Evolutionary conservation across 2,329 filamentous ascomycete genomes (phyloP), one percentile per base, ranked within the genome.

Genomic region (Rhinocladiella similis): DNA sequence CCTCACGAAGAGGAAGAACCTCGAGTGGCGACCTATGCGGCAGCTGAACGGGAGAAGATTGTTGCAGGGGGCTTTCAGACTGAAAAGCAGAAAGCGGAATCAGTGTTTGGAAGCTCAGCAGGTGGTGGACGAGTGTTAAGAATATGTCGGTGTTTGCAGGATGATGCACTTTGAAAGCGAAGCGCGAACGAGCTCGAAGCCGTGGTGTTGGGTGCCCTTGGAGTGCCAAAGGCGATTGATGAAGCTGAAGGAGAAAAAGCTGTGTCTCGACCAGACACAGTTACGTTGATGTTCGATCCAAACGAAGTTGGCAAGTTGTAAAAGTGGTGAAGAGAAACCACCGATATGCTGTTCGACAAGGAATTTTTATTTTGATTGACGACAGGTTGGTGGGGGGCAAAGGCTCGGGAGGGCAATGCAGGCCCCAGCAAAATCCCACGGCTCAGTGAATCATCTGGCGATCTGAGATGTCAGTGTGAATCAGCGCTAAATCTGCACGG

Each of bases 1-100:
- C 94, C 94, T 92, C 93, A 77, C 80, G 81, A 81, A 94, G 93
- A 96, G 92, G 93, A 97, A 97, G 93, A 96, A 92, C 89, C 89
- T 87, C 84, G 85, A 85, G 87, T 87, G 85, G 85, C 87, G 89
- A 95, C 90, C 91, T 97, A 99, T 99, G 93, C 94, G 94, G 94
- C 94, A 97, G 93, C 90, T 96, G 89, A 84, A 78, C 78, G 77
- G 83, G 77, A 75, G 83, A 78, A 73, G 78, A 82, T 75, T 81
- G 82, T 66, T 72, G 73, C 65, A 61, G 5, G 47, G 60, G 59
- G 56, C 45, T 56, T 18, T 62, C 52, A 50, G 63, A 55, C 50
- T 56, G 50, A 56, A 65, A 65, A 47, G 49, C 58, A 53, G 47
- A 60, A 16, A 59, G 54, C 45, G 56, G 57, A 14, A 13, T 54